These are phyloP conservation scores for Helotiales sp. DNA, from an alignment of 2,329 filamentous ascomycete species.

Conservation along the genomic window DNA sequence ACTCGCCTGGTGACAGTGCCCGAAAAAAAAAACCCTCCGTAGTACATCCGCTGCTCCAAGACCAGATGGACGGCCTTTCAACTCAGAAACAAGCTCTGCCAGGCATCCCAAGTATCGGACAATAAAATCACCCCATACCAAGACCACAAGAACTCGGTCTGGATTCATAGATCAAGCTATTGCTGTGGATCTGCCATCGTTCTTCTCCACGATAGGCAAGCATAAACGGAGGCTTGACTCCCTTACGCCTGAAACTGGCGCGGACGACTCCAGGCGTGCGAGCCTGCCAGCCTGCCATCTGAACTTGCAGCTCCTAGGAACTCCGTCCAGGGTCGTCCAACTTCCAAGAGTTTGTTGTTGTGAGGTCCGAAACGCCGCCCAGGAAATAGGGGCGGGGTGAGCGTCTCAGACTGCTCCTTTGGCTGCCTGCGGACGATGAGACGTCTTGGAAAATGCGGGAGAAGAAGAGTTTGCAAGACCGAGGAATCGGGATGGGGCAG, in stretches of 20 bases:
- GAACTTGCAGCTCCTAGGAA: not conserved
- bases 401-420: not conserved
- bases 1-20: no score
- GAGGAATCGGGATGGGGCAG: not conserved
- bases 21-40: no score
- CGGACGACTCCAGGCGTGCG: not conserved
- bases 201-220: constrained; percentile 8
- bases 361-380: not conserved
- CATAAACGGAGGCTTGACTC: not conserved
- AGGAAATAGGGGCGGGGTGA: not conserved
- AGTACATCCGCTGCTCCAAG: no score
- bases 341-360: not conserved
- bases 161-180: not conserved
- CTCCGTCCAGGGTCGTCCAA: not conserved
- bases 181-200: not conserved
- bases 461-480: not conserved
- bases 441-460: not conserved
- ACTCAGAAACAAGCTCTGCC: constrained; percentile 1
- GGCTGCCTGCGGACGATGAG: not conserved
- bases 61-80: not conserved
- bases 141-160: not conserved
- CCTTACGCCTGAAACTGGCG: constrained; percentile 1
- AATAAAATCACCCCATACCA: constrained; percentile 4
- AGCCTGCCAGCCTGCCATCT: constrained; percentile 2
- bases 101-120: not conserved